A percentile compares a stretch with the other conserved stretches of the same genome.
phyloP scores from a whole-genome alignment of 768 basidiomycete species.

The Auricularia sp. region DNA sequence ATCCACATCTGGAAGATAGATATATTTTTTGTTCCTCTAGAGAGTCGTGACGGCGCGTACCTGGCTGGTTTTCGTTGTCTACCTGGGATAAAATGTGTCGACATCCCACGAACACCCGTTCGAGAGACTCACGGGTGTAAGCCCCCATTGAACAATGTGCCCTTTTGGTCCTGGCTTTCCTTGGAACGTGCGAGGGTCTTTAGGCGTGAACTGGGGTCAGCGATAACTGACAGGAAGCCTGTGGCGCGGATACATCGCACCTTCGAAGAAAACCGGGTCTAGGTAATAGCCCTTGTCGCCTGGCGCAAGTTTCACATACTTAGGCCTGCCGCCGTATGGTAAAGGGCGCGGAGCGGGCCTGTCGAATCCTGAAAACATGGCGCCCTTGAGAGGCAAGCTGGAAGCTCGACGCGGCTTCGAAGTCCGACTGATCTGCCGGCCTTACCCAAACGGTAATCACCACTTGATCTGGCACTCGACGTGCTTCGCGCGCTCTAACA shows the following conservation, averaged over 20 bases:
- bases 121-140: slow-evolving; percentile 14
- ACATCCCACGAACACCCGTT: not conserved
- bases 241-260: slow-evolving; percentile 7
- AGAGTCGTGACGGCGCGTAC: slow-evolving; percentile 7
- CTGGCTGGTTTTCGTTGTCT: slow-evolving; percentile 10
- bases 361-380: not conserved
- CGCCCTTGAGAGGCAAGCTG: not conserved
- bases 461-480: not conserved
- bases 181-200: slow-evolving; percentile 16
- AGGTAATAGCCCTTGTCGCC: slow-evolving; percentile 19
- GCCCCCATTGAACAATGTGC: slow-evolving; percentile 22
- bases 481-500: not conserved
- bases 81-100: slow-evolving; percentile 6
- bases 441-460: not conserved
- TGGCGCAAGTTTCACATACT: slow-evolving; percentile 16
- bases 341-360: not conserved
- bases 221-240: not conserved
- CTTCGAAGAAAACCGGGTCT: slow-evolving; percentile 18
- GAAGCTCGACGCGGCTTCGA: not conserved
- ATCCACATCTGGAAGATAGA: slow-evolving; percentile 5
- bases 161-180: slow-evolving; percentile 19
- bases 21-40: too few relatives aligned
- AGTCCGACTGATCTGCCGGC: not conserved
- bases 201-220: not conserved
- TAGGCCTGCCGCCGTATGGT: not conserved